phyloP scores from a whole-genome alignment of 768 basidiomycete species.

The Xerocomellus intermedius region DNA sequence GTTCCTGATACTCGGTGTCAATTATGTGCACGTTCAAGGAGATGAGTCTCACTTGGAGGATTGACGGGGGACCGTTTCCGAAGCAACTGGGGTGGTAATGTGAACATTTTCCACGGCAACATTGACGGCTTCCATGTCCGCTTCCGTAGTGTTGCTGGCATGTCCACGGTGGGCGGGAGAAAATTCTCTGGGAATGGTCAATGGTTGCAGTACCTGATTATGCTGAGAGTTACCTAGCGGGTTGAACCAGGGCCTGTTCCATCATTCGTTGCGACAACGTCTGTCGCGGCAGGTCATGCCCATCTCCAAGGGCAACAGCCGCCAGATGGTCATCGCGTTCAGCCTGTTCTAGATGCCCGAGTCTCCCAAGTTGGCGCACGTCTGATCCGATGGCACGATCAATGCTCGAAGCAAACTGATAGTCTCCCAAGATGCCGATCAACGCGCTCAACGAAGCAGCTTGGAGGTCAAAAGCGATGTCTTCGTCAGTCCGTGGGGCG shows the following conservation, averaged over 20 bases:
- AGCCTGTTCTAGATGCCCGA: conserved; percentile 35
- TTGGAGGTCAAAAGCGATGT: conserved; percentile 45
- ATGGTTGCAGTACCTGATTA: neutral
- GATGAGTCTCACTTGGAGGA: conserved; percentile 1
- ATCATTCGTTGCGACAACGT: conserved; percentile 17
- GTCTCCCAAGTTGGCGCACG: conserved; percentile 29
- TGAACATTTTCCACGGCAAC: neutral
- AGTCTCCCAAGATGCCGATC: conserved; percentile 36
- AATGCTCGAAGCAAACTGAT: conserved; percentile 42
- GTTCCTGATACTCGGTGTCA: neutral
- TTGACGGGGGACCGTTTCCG: neutral
- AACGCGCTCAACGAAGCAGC: conserved; percentile 34
- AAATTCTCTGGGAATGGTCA: conserved; percentile 11
- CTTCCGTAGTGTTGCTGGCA: neutral
- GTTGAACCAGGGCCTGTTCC: neutral
- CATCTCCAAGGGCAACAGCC: conserved; percentile 38
- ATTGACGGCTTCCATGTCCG: neutral
- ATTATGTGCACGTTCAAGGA: neutral
- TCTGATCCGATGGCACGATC: conserved; percentile 41
- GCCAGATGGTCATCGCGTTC: conserved; percentile 42
- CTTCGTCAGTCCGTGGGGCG: conserved; percentile 40
- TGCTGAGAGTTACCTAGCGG: conserved; percentile 2
- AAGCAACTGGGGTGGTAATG: neutral
- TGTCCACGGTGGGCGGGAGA: neutral
- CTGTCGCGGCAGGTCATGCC: conserved; percentile 18